Percentiles rank a stretch among this genome's conserved stretches.
These are phyloP conservation scores for Teratosphaeriaceae sp. DNA, from an alignment of 2,329 filamentous ascomycete species.

Conservation along the genomic window DNA sequence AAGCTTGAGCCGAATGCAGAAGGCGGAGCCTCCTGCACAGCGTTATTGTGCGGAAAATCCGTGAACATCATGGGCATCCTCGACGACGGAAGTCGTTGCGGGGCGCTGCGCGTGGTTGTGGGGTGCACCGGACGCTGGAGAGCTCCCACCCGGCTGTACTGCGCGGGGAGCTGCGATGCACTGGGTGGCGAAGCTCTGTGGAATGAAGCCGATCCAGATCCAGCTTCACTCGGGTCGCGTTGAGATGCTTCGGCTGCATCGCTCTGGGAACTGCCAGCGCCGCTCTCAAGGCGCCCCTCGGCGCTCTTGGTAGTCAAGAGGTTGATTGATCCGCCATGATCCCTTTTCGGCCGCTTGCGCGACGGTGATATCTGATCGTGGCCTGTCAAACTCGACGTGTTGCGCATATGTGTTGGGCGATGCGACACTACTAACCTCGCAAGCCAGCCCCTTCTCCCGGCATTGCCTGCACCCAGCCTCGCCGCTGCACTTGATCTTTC, in stretches of 20 bases:
- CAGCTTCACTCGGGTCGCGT: background rate
- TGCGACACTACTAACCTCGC: conserved; percentile 10
- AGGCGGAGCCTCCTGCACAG: too few species aligned
- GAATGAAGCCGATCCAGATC: background rate
- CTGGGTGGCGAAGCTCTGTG: background rate
- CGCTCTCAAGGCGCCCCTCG: background rate
- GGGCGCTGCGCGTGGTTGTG: too few species aligned
- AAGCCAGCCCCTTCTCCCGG: background rate
- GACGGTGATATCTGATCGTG: background rate
- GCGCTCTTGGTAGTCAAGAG: background rate
- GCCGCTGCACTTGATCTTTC: conserved; percentile 22
- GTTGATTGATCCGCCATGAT: background rate
- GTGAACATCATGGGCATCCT: too few species aligned
- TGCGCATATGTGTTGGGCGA: background rate
- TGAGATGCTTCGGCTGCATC: background rate
- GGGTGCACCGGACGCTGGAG: background rate
- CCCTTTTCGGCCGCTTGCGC: background rate
- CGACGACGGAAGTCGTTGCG: too few species aligned
- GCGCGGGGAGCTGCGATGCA: background rate
- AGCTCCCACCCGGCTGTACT: background rate
- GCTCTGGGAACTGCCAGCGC: background rate
- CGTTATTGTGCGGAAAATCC: too few species aligned
- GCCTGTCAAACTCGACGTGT: background rate
- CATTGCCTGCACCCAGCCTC: conserved; percentile 14
- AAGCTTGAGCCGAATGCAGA: too few species aligned